Evolutionary conservation across 2,329 filamentous ascomycete species (phyloP).

Genomic region (Monosporascus sp.): DNA sequence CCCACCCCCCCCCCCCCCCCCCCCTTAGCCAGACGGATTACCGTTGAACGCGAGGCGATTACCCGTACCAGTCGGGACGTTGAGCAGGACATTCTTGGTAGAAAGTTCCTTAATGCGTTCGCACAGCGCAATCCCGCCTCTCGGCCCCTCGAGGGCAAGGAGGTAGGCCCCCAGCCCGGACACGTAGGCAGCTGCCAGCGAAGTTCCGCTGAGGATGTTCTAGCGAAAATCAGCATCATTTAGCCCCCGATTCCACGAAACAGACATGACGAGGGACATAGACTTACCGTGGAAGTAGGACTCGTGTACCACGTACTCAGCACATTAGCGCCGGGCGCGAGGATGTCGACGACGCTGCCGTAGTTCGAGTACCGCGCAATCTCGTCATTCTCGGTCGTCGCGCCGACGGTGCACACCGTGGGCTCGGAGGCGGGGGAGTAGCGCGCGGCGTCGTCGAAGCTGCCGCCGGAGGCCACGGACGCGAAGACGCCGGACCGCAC

Average conservation of each 20-base stretch:
- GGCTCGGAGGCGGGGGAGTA: constrained; percentile 44
- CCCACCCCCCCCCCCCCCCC: no score
- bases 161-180: constrained; percentile 57
- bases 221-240: constrained; percentile 20
- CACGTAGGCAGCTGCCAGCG: constrained; percentile 58
- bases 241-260: not conserved
- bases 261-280: constrained; percentile 1
- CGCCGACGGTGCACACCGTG: constrained; percentile 48
- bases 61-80: constrained; percentile 26
- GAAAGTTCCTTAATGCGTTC: constrained; percentile 33
- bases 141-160: constrained; percentile 35
- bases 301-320: constrained; percentile 34
- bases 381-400: constrained; percentile 34
- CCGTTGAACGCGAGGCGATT: constrained; percentile 32
- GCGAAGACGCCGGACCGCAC: constrained; percentile 43
- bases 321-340: constrained; percentile 37
- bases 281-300: constrained; percentile 16
- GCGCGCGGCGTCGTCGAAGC: constrained; percentile 30
- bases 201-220: constrained; percentile 50
- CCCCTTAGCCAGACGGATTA: not conserved
- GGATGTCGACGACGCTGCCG: constrained; percentile 38
- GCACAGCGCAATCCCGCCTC: constrained; percentile 35
- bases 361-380: constrained; percentile 45
- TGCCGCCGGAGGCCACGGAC: constrained; percentile 52
- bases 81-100: constrained; percentile 33